Percentiles rank a stretch among this genome's conserved stretches.
Evolutionary conservation across 495 filamentous ascomycete species (phyloP).

Genomic region (Hypoxylon perforatum): DNA sequence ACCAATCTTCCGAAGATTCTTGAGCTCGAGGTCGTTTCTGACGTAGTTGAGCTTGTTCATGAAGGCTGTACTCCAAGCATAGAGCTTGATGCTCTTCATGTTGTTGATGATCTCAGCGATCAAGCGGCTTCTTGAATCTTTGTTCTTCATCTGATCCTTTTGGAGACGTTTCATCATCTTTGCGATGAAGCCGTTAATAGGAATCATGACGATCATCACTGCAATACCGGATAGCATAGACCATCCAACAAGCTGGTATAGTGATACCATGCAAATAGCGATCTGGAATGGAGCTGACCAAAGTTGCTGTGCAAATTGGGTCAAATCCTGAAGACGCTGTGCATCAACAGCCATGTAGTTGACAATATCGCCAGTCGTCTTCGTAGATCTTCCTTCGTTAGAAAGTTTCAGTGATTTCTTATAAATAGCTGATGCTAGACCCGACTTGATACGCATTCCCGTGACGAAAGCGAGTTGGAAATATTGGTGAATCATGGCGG

Average conservation of each 20-base stretch:
- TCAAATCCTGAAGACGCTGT: slow-evolving; percentile 92
- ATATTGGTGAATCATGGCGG: slow-evolving; percentile 83
- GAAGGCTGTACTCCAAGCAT: slow-evolving; percentile 96
- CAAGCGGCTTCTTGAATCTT: slow-evolving; percentile 89
- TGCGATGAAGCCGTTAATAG: slow-evolving; percentile 93
- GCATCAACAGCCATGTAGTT: slow-evolving; percentile 99
- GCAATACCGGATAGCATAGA: slow-evolving; percentile 98
- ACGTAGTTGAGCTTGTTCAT: slow-evolving; percentile 97
- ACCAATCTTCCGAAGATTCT: slow-evolving; percentile 95
- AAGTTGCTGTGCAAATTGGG: slow-evolving; percentile 92
- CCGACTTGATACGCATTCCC: slow-evolving; percentile 94
- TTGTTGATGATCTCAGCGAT: slow-evolving; percentile 99
- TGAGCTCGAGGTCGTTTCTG: slow-evolving; percentile 92
- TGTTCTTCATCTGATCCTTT: slow-evolving; percentile 98
- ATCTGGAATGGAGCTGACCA: slow-evolving; percentile 99
- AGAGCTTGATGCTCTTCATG: slow-evolving; percentile 99
- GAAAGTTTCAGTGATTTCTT: slow-evolving; percentile 88
- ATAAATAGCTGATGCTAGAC: slow-evolving; percentile 90
- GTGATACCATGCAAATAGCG: slow-evolving; percentile 88
- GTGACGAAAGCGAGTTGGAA: slow-evolving; percentile 95
- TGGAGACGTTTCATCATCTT: slow-evolving; percentile 93
- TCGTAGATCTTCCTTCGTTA: slow-evolving; percentile 89
- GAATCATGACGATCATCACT: slow-evolving; percentile 98
- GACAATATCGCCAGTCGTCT: slow-evolving; percentile 97
- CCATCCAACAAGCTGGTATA: slow-evolving; percentile 91